A percentile compares a stretch with the other conserved stretches of the same genome.
phyloP scores from a whole-genome alignment of 192 early-diverging fungal genomes.

The Geosiphon pyriformis region DNA sequence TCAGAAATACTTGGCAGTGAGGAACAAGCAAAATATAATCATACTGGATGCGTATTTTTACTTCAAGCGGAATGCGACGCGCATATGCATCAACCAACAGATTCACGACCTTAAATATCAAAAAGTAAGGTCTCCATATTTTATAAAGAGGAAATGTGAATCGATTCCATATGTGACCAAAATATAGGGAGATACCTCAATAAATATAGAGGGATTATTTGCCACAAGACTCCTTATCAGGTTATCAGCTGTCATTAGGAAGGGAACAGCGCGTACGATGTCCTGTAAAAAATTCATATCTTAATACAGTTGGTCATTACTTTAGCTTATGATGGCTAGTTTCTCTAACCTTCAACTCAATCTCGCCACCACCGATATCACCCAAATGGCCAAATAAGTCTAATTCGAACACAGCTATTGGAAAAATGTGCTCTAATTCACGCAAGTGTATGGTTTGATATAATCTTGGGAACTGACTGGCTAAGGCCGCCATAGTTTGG shows the following conservation, averaged over 20 bases:
- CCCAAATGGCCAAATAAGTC: neutral
- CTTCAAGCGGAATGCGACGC: neutral
- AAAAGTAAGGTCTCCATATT: neutral
- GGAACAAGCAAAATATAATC: neutral
- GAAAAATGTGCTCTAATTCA: neutral
- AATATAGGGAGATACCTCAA: neutral
- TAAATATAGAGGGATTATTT: neutral
- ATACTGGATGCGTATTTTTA: neutral
- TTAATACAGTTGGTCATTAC: neutral
- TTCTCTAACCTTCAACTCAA: neutral
- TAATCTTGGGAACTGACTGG: neutral
- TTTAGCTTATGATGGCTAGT: no score
- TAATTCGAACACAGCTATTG: neutral
- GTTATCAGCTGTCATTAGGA: neutral
- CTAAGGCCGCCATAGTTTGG: neutral
- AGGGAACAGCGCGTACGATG: neutral
- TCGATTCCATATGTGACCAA: neutral
- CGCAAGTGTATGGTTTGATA: no score
- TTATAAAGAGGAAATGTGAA: neutral
- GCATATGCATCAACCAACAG: neutral
- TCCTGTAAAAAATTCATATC: neutral
- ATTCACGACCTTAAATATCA: conserved; percentile 6
- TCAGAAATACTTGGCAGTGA: neutral
- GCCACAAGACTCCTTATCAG: neutral
- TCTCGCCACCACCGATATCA: neutral